Evolutionary conservation across 1,284 basidiomycete species (phyloP), one percentile per base, ranked within the genome.

Genomic region (Pterula multifida): DNA sequence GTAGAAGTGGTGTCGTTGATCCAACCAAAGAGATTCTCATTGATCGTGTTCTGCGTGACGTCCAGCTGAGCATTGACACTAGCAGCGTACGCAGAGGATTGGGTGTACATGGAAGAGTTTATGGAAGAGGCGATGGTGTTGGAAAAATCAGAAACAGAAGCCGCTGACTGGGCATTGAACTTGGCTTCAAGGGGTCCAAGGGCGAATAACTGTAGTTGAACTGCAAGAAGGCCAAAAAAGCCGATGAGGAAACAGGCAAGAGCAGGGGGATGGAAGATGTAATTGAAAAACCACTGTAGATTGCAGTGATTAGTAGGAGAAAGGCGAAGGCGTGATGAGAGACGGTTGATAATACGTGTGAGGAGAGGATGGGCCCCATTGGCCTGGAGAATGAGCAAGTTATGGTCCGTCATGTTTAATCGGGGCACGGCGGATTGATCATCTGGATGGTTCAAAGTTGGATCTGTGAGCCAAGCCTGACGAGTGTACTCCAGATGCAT

Each of bases 1-100:
- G 84, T 84, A 3, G 79, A 78, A 0, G 91, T 94, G 1, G 94
- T 96, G n/a, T 73, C 77, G 60, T 96, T 91, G 48, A 98, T 82
- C 94, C 93, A 98, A 15, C 89, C 86, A 55, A 98, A 95, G 44
- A 97, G 65, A 15, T 89, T 85, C 32, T 87, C 67, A 64, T 98
- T 91, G 64, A 98, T 79, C 11, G 79, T 75, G 32, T 70, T 69
- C 65, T 97, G 85, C 48, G 90, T 73, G 23, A 59, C 58, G 39
- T 76, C 70, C 25, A 96, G 79, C 23, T 80, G 81, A 3, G 58
- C 57, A 60, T 98, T 98, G 59, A 92, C 75, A 26, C 73, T 72
- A 19, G 68, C 70, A 1, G 93, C 90, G 57, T 93, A 98, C 1
- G 73, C 63, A 3, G 76, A 60, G 6, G 87, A 91, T 57, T 90